Evolutionary conservation across 352 stramenopile species (phyloP), one percentile per base, ranked within the genome.

Genomic region (Globisporangium paddicum): DNA sequence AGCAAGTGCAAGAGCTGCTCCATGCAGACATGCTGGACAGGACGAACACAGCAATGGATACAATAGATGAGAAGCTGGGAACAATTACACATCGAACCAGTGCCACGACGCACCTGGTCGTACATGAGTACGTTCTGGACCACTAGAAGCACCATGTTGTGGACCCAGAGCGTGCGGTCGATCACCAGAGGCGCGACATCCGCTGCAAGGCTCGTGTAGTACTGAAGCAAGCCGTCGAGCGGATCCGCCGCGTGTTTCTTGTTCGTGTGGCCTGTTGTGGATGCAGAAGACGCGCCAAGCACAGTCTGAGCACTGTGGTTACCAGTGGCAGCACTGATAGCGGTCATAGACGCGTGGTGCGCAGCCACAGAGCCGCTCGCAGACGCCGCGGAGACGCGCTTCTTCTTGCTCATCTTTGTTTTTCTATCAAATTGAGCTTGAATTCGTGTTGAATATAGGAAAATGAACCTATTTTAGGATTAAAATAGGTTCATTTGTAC

Each of bases 111-210:
- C 65, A 87, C 77, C 72, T 70, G 28, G 18, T 78, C 64, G 38
- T 69, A 67, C 61, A 85, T 69, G n/a, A 83, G 51, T 14, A 48
- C 51, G 45, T 85, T 80, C 25, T 82, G 59, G 13, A 85, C 50
- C 3, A 59, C 48, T 6, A 84, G 32, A 1, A 52, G 54, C 25
- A 82, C 26, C 13, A 68, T 16, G 49, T 71, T 72, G 35, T 84
- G 68, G 18, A 82, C 19, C 62, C 79, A 73, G 8, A 81, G 47
- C 26, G 47, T 45, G 14, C 40, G 60, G 19, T 80, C 73, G 38
- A 86, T 59, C 42, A 40, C 60, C 28, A 63, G 25, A 0, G 61
- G 44, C 2, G 72, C 46, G 1, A 58, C 63, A 4, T 86, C 70
- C 0, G 32, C 18, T n/a, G 26, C 40, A 14, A 75, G 58, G 8